These are phyloP conservation scores for Vachellia pachyceras DNA, from an alignment of 306 rosid species.

Conservation along the genomic window DNA sequence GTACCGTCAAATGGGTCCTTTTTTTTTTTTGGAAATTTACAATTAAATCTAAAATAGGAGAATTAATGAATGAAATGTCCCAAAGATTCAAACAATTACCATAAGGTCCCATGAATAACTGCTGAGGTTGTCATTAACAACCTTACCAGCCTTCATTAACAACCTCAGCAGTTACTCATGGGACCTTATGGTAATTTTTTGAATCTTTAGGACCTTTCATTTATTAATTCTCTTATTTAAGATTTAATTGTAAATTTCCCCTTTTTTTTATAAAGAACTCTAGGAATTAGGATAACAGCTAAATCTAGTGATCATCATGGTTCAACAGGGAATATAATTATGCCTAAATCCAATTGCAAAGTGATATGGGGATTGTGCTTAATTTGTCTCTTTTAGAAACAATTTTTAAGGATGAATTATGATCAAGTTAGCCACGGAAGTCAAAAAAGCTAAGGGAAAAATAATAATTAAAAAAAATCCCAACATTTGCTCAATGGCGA, in stretches of 20 bases:
- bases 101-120: no score
- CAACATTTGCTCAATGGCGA: conserved; percentile 54
- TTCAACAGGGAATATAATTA: conserved; percentile 50
- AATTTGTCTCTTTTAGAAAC: conserved; percentile 46
- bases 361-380: conserved; percentile 50
- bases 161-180: no score
- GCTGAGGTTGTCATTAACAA: no score
- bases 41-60: no score
- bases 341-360: conserved; percentile 53
- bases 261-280: neutral
- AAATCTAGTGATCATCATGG: conserved; percentile 52
- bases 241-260: no score
- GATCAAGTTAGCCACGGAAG: conserved; percentile 53
- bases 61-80: no score
- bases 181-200: no score
- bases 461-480: conserved; percentile 37
- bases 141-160: no score
- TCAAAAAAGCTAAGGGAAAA: conserved; percentile 59
- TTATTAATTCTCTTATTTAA: no score
- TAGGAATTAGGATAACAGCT: neutral
- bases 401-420: conserved; percentile 61
- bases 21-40: no score
- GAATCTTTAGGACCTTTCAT: no score
- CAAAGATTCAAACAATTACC: no score
- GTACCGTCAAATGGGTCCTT: neutral